Percentiles rank a stretch among this genome's conserved stretches.
Evolutionary conservation across 139 green algal species (phyloP).

Genomic region (Chlorella sp.): DNA sequence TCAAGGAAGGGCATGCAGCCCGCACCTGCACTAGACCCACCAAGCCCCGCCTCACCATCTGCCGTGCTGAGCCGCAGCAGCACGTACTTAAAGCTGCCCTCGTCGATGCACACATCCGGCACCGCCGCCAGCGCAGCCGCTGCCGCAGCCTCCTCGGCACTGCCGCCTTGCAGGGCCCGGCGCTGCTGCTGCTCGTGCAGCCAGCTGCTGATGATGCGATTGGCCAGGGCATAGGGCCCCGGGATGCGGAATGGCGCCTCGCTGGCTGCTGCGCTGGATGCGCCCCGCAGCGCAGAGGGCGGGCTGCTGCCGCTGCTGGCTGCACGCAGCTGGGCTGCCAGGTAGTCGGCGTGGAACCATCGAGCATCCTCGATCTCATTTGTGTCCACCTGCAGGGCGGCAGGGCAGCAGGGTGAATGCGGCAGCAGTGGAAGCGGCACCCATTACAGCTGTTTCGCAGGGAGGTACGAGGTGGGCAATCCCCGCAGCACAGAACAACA

Average conservation of each 20-base stretch:
- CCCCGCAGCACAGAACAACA: too few relatives aligned
- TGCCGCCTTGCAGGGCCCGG: not conserved
- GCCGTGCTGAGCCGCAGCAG: slow-evolving; percentile 67
- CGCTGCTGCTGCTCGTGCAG: slow-evolving; percentile 20
- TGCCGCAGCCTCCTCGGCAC: not conserved
- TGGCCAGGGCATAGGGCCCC: slow-evolving; percentile 63
- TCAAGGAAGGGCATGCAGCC: too few relatives aligned
- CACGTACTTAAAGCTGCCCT: slow-evolving; percentile 87
- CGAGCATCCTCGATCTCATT: slow-evolving; percentile 73
- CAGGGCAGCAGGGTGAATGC: not conserved
- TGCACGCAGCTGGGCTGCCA: slow-evolving; percentile 26
- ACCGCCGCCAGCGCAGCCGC: not conserved
- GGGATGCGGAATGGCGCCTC: slow-evolving; percentile 57
- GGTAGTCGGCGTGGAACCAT: slow-evolving; percentile 73
- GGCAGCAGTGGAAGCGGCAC: not conserved
- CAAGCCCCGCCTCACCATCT: slow-evolving; percentile 31
- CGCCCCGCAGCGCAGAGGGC: not conserved
- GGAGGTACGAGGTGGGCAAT: too few relatives aligned
- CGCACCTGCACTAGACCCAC: too few relatives aligned
- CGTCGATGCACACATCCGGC: slow-evolving; percentile 55
- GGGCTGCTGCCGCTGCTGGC: not conserved
- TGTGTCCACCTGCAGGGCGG: slow-evolving; percentile 45
- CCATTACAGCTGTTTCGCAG: not conserved
- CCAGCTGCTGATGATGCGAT: slow-evolving; percentile 65
- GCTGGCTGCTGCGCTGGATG: not conserved